Evolutionary conservation across 192 early-diverging fungal species (phyloP).

Genomic region (Oehlia diaphana): DNA sequence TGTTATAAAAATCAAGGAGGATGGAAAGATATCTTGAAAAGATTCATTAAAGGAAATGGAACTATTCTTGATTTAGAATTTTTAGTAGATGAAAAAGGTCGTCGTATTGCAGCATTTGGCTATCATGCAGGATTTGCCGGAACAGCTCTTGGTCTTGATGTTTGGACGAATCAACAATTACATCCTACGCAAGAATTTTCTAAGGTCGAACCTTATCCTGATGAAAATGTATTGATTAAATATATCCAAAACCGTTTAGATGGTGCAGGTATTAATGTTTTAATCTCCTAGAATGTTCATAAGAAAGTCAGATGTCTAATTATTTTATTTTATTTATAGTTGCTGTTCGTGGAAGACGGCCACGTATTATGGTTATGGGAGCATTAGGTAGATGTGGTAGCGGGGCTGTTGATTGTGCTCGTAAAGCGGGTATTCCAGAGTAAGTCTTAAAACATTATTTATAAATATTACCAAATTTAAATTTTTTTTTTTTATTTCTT

Average conservation of each 20-base stretch:
- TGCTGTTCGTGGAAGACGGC: slow-evolving; percentile 42
- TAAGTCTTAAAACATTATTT: slow-evolving; percentile 21
- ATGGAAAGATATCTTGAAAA: slow-evolving; percentile 84
- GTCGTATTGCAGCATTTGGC: slow-evolving; percentile 95
- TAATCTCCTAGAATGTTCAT: not conserved
- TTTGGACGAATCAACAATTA: slow-evolving; percentile 84
- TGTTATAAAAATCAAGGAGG: slow-evolving; percentile 96
- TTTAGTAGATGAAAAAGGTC: slow-evolving; percentile 76
- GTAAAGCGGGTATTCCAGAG: slow-evolving; percentile 79
- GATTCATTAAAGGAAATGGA: slow-evolving; percentile 86
- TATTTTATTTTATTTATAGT: not conserved
- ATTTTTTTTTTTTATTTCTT: too few species aligned
- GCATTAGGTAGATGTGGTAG: slow-evolving; percentile 93
- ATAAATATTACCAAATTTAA: too few species aligned
- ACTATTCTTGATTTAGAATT: slow-evolving; percentile 94
- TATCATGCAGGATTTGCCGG: slow-evolving; percentile 98
- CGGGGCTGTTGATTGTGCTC: slow-evolving; percentile 84
- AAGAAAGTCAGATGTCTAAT: not conserved
- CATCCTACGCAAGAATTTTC: slow-evolving; percentile 62
- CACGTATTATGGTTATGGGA: slow-evolving; percentile 97
- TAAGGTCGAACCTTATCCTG: slow-evolving; percentile 78
- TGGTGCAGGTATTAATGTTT: slow-evolving; percentile 51
- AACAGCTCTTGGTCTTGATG: slow-evolving; percentile 85
- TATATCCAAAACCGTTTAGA: slow-evolving; percentile 66
- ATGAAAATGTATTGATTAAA: slow-evolving; percentile 75